Conservation (phyloP, 805 yeast genomes). For the Wickerhamiella sorbophila region DNA sequence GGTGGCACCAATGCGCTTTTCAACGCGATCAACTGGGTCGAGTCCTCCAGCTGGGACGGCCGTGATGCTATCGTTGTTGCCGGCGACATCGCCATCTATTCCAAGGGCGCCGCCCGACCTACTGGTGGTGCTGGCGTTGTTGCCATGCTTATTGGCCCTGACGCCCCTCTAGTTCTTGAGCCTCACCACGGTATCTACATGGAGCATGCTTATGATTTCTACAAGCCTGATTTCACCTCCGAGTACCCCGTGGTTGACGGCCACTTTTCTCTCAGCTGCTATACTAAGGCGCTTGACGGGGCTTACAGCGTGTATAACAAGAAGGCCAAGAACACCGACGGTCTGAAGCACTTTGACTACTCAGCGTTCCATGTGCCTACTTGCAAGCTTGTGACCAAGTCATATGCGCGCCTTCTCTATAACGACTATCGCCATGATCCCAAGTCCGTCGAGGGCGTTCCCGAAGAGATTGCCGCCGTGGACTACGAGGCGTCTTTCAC, state of each 20-base stretch:
- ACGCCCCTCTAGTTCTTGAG: slow-evolving; percentile 92
- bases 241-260: slow-evolving; percentile 98
- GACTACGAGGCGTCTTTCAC: slow-evolving; percentile 65
- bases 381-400: slow-evolving; percentile 86
- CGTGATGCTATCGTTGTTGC: slow-evolving; percentile 93
- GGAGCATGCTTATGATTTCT: slow-evolving; percentile 94
- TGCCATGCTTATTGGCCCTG: slow-evolving; percentile 90
- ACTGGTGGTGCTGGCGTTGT: slow-evolving; percentile 99
- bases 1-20: slow-evolving; percentile 95
- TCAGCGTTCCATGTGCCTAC: slow-evolving; percentile 97
- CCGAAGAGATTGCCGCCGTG: slow-evolving; percentile 40
- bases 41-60: slow-evolving; percentile 95
- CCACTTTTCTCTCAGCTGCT: slow-evolving; percentile 85
- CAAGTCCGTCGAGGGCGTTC: slow-evolving; percentile 39
- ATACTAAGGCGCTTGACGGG: slow-evolving; percentile 81
- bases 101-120: slow-evolving; percentile 96
- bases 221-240: slow-evolving; percentile 90
- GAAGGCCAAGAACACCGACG: slow-evolving; percentile 32
- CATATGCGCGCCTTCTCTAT: slow-evolving; percentile 82
- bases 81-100: slow-evolving; percentile 96
- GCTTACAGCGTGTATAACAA: slow-evolving; percentile 71
- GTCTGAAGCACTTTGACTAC: slow-evolving; percentile 69
- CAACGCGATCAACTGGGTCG: slow-evolving; percentile 91
- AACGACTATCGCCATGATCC: slow-evolving; percentile 73
- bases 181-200: slow-evolving; percentile 78